Conservation (phyloP, 225 moss, liverwort and hornwort species). For the Physcomitrellopsis africana region DNA sequence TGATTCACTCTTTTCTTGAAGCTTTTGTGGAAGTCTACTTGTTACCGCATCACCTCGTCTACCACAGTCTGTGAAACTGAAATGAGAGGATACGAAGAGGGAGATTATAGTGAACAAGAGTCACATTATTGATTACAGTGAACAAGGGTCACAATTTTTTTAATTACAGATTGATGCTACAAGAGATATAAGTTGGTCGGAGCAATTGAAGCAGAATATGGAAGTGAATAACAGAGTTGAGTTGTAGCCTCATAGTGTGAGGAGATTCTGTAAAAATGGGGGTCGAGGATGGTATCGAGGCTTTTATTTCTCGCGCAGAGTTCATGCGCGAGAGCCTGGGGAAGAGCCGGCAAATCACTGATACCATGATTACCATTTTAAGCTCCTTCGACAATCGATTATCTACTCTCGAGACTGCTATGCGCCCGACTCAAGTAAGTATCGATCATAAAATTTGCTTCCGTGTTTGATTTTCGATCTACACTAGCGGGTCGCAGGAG, state of each 20-base stretch:
- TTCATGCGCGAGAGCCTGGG: slow-evolving; percentile 75
- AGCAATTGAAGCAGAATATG: not conserved
- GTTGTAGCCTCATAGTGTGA: not conserved
- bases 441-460: not conserved
- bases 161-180: not conserved
- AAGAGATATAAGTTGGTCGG: not conserved
- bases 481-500: no score
- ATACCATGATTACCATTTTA: slow-evolving; percentile 72
- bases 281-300: slow-evolving; percentile 63
- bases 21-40: not conserved
- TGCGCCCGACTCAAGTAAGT: slow-evolving; percentile 85
- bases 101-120: not conserved
- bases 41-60: not conserved
- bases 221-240: slow-evolving; percentile 19
- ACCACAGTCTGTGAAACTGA: not conserved
- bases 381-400: slow-evolving; percentile 83
- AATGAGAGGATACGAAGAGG: not conserved
- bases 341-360: slow-evolving; percentile 63
- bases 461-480: not conserved
- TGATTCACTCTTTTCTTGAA: not conserved
- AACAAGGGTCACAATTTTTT: not conserved
- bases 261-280: slow-evolving; percentile 51
- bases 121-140: not conserved
- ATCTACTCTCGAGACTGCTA: slow-evolving; percentile 81
- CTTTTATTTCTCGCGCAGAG: slow-evolving; percentile 63